phyloP scores from a whole-genome alignment of 2,329 filamentous ascomycete species.

The Sporothrix phasma region DNA sequence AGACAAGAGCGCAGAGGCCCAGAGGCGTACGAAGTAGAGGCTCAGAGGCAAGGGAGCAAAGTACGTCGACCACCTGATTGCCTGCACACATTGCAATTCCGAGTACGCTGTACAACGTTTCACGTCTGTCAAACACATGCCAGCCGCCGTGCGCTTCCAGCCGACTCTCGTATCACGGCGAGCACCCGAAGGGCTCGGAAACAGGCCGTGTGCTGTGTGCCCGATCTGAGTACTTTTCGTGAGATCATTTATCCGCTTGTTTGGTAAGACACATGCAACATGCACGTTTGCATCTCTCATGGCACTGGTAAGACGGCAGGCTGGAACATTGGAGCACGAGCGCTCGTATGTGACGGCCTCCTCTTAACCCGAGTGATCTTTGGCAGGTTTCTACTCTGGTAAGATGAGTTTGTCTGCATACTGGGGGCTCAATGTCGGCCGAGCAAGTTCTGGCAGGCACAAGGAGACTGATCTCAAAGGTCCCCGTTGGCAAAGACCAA shows the following conservation, averaged over 20 bases:
- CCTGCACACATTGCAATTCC: too few species aligned
- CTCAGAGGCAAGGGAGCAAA: too few species aligned
- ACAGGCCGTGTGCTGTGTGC: neutral
- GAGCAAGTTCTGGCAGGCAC: neutral
- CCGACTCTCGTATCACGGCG: neutral
- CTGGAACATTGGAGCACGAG: neutral
- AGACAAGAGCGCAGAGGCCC: neutral
- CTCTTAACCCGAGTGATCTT: too few species aligned
- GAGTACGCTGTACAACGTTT: too few species aligned
- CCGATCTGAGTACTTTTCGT: neutral
- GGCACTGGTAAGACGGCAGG: neutral
- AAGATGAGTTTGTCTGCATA: too few species aligned
- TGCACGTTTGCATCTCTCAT: neutral
- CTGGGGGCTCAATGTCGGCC: neutral
- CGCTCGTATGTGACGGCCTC: neutral
- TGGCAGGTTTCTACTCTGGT: neutral
- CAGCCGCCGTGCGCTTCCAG: neutral
- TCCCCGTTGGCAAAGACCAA: neutral
- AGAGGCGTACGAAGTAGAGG: too few species aligned
- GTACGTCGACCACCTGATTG: too few species aligned
- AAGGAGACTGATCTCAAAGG: neutral
- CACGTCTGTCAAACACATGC: neutral
- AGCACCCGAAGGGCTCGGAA: neutral
- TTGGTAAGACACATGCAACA: too few species aligned
- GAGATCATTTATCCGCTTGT: neutral